phyloP scores from a whole-genome alignment of 2,329 filamentous ascomycete species.

The Dactylellina haptotyla region DNA sequence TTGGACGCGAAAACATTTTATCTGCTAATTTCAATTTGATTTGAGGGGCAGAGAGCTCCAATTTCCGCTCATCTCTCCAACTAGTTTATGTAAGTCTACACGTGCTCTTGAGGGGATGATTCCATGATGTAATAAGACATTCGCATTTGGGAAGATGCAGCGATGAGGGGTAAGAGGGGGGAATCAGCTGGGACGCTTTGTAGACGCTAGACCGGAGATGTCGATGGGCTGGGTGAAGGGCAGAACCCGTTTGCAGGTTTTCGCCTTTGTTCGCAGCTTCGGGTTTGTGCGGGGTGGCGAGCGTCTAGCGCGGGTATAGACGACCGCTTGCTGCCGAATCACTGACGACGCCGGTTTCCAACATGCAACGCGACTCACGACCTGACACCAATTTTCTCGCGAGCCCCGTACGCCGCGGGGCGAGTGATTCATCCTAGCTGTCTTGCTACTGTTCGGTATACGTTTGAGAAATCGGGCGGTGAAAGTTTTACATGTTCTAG shows the following conservation, averaged over 20 bases:
- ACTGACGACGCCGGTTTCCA: conserved; percentile 42
- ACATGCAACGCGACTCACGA: conserved; percentile 40
- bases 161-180: conserved; percentile 21
- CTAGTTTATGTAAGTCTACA: conserved; percentile 26
- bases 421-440: no score
- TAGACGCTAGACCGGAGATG: conserved; percentile 31
- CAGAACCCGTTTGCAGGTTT: neutral
- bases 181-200: conserved; percentile 20
- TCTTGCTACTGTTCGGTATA: no score
- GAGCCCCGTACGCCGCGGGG: no score
- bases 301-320: conserved; percentile 52
- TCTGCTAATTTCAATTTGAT: neutral
- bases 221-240: conserved; percentile 3
- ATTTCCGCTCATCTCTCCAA: no score
- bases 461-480: neutral
- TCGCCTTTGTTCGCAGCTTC: no score
- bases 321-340: conserved; percentile 39
- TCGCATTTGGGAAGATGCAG: conserved; percentile 7
- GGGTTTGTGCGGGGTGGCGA: neutral
- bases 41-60: no score
- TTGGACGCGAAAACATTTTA: conserved; percentile 18
- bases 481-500: conserved; percentile 2
- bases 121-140: conserved; percentile 44
- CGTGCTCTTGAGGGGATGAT: conserved; percentile 24
- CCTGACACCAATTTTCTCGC: neutral